Conservation (phyloP, 176 grass and related monocot genomes). For the Puya raimondii region DNA sequence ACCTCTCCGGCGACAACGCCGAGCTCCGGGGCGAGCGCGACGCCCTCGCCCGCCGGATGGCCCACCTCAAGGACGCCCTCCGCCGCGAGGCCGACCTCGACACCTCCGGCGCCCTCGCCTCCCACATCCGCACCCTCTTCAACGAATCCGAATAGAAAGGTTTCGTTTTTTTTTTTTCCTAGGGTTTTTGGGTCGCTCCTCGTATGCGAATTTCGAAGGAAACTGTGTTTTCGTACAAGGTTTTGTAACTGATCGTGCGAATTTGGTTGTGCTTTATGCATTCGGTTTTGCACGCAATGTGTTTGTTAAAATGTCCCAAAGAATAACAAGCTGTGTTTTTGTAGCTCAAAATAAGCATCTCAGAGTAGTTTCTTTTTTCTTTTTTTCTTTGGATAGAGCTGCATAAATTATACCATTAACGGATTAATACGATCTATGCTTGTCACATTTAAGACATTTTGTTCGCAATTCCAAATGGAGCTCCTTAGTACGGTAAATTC, state of each 20-base stretch:
- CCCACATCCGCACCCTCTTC: constrained; percentile 78
- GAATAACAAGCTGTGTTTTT: background rate
- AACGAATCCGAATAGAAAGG: constrained; percentile 27
- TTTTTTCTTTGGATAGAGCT: no score
- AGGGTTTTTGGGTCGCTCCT: background rate
- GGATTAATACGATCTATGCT: no score
- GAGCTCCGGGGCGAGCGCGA: constrained; percentile 52
- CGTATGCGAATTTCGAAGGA: no score
- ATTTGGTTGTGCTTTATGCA: background rate
- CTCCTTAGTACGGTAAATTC: no score
- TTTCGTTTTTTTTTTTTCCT: background rate
- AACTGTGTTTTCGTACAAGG: no score
- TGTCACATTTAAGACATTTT: no score
- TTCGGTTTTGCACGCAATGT: constrained; percentile 5
- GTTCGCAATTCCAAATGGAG: no score
- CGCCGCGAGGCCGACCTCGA: constrained; percentile 52
- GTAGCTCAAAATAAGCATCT: no score
- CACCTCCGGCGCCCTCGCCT: constrained; percentile 41
- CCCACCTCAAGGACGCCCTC: constrained; percentile 50
- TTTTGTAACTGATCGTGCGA: background rate
- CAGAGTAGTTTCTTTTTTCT: no score
- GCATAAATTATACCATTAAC: no score
- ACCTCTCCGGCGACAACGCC: constrained; percentile 62
- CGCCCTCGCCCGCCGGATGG: constrained; percentile 38
- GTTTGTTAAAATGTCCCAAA: constrained; percentile 36